A percentile compares a stretch with the other conserved stretches of the same genome.
These are phyloP conservation scores for Dysphania ambrosioides DNA, from an alignment of 148 eudicot genomes.

Conservation along the genomic window DNA sequence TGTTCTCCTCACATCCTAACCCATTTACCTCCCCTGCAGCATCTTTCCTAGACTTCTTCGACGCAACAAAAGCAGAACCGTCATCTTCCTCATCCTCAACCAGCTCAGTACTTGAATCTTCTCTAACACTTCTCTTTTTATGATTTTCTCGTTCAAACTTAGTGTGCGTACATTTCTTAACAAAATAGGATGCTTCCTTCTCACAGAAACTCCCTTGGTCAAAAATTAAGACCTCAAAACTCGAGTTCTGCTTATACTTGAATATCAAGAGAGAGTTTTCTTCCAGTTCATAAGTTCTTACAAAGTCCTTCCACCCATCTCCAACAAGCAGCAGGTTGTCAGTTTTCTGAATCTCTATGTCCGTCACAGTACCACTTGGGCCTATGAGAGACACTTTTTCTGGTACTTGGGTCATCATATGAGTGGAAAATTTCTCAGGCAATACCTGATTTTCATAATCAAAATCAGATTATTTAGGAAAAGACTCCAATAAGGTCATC, in stretches of 20 bases:
- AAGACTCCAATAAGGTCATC: neutral
- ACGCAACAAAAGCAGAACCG: neutral
- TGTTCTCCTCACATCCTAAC: neutral
- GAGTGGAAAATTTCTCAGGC: slow-evolving; percentile 26
- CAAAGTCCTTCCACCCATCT: slow-evolving; percentile 50
- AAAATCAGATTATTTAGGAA: neutral
- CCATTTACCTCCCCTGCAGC: slow-evolving; percentile 1
- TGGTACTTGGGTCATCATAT: slow-evolving; percentile 25
- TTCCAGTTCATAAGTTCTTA: slow-evolving; percentile 33
- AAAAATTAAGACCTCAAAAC: slow-evolving; percentile 51
- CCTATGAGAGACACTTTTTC: slow-evolving; percentile 38
- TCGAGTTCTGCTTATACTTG: slow-evolving; percentile 36
- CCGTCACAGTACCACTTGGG: slow-evolving; percentile 50
- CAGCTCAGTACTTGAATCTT: slow-evolving; percentile 21
- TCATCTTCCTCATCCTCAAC: slow-evolving; percentile 18
- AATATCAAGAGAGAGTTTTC: slow-evolving; percentile 39
- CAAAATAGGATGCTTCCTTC: slow-evolving; percentile 49
- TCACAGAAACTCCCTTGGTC: slow-evolving; percentile 41
- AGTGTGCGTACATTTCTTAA: slow-evolving; percentile 30
- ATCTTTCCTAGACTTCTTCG: slow-evolving; percentile 28
- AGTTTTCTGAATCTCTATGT: slow-evolving; percentile 28
- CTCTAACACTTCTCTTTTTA: slow-evolving; percentile 17
- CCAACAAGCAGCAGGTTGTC: slow-evolving; percentile 28
- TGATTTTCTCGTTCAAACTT: slow-evolving; percentile 10
- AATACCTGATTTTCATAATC: slow-evolving; percentile 30